Base-by-base conservation (phyloP, 129 eudicot genomes). In the Sambucus nigra region DNA sequence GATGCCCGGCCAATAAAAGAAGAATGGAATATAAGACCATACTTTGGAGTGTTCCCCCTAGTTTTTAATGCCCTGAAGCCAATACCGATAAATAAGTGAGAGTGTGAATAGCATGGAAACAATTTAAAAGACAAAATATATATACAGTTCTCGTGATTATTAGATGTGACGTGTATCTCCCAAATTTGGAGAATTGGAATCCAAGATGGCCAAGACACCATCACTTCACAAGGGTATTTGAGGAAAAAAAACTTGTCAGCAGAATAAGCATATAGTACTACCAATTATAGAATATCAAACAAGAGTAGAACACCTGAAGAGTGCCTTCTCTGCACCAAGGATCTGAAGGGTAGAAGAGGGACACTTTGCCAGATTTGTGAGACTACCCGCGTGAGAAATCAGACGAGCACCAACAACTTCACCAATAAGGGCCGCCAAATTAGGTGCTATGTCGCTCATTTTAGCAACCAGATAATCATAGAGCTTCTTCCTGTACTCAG, bases 301-400 rank as follows among this genome's bases (percentile, higher is more conserved):
- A 53, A 42, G 39, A 21, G 35, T 25, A 45, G 14, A 48, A 45
- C 64, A 89, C 97, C 97, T 84, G 53, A 89, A 89, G 44, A 84
- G 97, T 0, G 97, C 97, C 70, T 89, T 89, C 71, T 89, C 97
- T 14, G 97, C 97, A 52, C 97, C 97, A 47, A 88, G 94, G 51
- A 84, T 88, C 69, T 88, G 97, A 67, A 88, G 94, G 51, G 97
- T 88, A 31, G 97, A 88, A 39, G 97, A 83, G 47, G 94, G 97
- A 68, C 97, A 88, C 73, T 88, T 88, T 1, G 97, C 94, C 63
- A 88, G 69, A 72, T 83, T 88, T 26, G 97, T 88, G 25, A 88
- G 94, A 67, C 94, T 83, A 63, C 94, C 97, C 50, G 97, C 97
- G 73, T 88, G 97, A 57, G 97, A 88, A 53, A 88, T 88, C 58